Base-by-base conservation (phyloP, 805 yeast species). In the Kodamaea leandrae region DNA sequence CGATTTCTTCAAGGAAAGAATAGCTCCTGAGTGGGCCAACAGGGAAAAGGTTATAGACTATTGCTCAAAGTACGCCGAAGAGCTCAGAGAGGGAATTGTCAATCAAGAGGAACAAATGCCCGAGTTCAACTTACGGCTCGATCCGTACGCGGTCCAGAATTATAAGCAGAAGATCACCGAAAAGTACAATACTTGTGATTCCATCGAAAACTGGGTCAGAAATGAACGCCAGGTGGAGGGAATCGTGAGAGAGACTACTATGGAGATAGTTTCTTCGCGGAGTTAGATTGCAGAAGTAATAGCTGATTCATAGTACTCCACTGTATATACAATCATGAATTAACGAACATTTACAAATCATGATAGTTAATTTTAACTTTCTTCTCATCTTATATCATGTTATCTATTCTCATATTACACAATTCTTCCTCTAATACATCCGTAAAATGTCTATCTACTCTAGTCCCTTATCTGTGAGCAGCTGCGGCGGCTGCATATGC, bases 401-500 rank as follows among this genome's bases (percentile, higher is more conserved):
- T 30, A n/a, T n/a, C n/a, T n/a, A n/a, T n/a, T n/a, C n/a, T n/a
- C n/a, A n/a, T n/a, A n/a, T n/a, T n/a, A n/a, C n/a, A n/a, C n/a
- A n/a, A n/a, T n/a, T n/a, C n/a, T n/a, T n/a, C n/a, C n/a, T n/a
- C n/a, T n/a, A n/a, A n/a, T n/a, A n/a, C n/a, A n/a, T n/a, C n/a
- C n/a, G n/a, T n/a, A n/a, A n/a, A n/a, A n/a, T n/a, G n/a, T n/a
- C n/a, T n/a, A n/a, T n/a, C n/a, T n/a, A n/a, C n/a, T n/a, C n/a
- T n/a, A n/a, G n/a, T 21, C 25, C 25, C 12, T 37, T 46, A 54
- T 44, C 52, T 61, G 44, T 63, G 66, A 26, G 66, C 74, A 4
- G 74, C 74, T 6, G 74, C 73, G 4, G 74, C 74, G 3, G 75
- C 75, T 7, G 74, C 74, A 37, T 64, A 65, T 46, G 75, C 75